Base-by-base conservation (phyloP, 2,329 filamentous ascomycete genomes). In the Zymoseptoria tritici region DNA sequence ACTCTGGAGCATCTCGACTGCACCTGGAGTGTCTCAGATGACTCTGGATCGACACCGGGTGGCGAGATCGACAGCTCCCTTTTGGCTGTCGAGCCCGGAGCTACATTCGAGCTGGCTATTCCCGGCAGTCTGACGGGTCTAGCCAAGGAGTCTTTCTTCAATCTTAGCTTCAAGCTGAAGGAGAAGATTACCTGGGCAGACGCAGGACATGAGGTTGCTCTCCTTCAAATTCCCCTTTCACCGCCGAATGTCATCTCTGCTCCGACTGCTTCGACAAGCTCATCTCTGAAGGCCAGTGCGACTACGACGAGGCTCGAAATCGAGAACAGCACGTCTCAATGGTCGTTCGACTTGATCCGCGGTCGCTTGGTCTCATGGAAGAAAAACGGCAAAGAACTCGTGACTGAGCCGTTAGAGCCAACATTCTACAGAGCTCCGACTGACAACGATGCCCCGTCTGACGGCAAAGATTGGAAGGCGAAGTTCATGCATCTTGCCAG, bases 341-440 rank as follows among this genome's bases (percentile, higher is more conserved):
- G 68, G 67, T 49, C 50, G 11, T 11, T 70, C 36, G 62, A 68
- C 46, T 52, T 67, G 8, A 61, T 63, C 2, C 57, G 54, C 11
- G 68, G 68, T 11, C 52, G 52, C 4, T 57, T 70, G n/a, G 50
- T 20, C 7, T 65, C 63, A 4, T 70, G 68, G 68, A 60, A 62
- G 52, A 70, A 70, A 54, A n/a, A 57, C 13, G 63, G 63, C 54
- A 60, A 58, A 16, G 54, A 68, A 19, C 2, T 69, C 13, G 59
- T 70, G 31, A 19, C 64, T 1, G 57, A 66, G 29, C 59, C 65
- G 4, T 31, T 69, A 2, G 57, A 64, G 26, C 64, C 66, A 4
- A 64, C 56, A 5, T 83, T 88, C 72, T 88, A 84, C 80, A 83
- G 85, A 4, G 82, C 85, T 0, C 79, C 81, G 13, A 88, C 85